Base-by-base conservation (phyloP, 2,329 filamentous ascomycete genomes). In the Botryotinia globosa region DNA sequence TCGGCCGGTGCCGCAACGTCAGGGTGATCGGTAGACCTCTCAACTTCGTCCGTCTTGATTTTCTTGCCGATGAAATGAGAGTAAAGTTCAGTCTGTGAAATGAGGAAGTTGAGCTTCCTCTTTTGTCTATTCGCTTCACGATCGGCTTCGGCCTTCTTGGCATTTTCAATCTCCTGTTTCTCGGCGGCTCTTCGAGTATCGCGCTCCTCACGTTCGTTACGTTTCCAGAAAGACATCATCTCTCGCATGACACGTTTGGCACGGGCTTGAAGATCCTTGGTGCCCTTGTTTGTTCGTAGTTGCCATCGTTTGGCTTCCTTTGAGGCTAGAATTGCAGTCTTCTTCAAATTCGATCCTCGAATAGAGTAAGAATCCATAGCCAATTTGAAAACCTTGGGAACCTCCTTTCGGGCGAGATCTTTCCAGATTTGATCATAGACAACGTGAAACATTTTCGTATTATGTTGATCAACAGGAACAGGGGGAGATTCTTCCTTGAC, bases 191-290 rank as follows among this genome's bases (percentile, higher is more conserved):
- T 97, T 77, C 96, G 91, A 76, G 97, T 86, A 81, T 99, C 96
- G 74, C 96, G 93, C 81, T 99, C 96, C 81, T 99, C 96, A 70
- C 95, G 92, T 82, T 99, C 96, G 81, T 99, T 99, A 73, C 95
- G 92, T 84, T 98, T 98, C 96, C 96, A 99, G 87, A 98, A 99
- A 73, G 93, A 90, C 88, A 98, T 96, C 96, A 99, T 99, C 83
- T 99, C 96, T 81, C 96, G 90, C 96, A 99, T 99, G 74, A 95
- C 95, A 77, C 96, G 92, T 86, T 99, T 99, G 73, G 96, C 96
- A 65, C 96, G 90, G 59, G 96, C 96, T 81, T 98, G 96, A 6
- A 97, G 92, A 82, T 99, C 96, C 82, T 99, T 99, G 82, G 93
- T 96, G 80, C 94, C 97, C 87, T 99, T 98, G 85, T 99, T 99